phyloP scores from a whole-genome alignment of 192 early-diverging fungal genomes.

The Phlyctochytrium bullatum region DNA sequence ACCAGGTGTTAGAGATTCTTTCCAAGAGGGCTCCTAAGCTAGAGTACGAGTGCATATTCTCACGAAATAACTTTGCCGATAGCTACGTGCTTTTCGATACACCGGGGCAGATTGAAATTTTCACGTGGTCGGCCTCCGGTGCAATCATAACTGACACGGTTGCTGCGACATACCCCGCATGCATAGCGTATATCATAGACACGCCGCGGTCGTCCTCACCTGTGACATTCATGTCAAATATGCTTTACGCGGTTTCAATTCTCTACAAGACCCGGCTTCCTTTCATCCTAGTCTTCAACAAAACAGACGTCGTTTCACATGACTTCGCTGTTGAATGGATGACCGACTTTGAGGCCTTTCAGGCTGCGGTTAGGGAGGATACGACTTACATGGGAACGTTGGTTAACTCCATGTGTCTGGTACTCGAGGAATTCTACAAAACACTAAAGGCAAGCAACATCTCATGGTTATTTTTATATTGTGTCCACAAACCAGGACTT shows the following conservation, averaged over 20 bases:
- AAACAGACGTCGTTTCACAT: conserved; percentile 88
- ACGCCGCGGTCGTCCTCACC: conserved; percentile 89
- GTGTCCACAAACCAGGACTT: no score
- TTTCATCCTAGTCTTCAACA: conserved; percentile 95
- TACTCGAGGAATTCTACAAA: conserved; percentile 95
- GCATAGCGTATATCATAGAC: conserved; percentile 91
- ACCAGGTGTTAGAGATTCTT: conserved; percentile 89
- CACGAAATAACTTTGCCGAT: conserved; percentile 6
- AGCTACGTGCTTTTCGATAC: conserved; percentile 88
- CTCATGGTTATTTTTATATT: no score
- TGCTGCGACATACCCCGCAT: conserved; percentile 87
- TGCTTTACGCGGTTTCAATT: conserved; percentile 97
- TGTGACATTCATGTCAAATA: conserved; percentile 98
- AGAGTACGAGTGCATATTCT: conserved; percentile 56
- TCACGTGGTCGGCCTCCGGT: conserved; percentile 97
- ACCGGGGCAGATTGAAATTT: conserved; percentile 98
- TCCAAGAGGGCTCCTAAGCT: conserved; percentile 69
- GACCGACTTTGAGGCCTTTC: conserved; percentile 93
- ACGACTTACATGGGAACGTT: conserved; percentile 87
- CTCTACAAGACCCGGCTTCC: conserved; percentile 97
- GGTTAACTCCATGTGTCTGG: conserved; percentile 93
- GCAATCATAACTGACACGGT: conserved; percentile 93
- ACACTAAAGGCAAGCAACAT: conserved; percentile 19
- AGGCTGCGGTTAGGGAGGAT: conserved; percentile 80
- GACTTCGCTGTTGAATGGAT: conserved; percentile 94